Conservation (phyloP, 2,329 filamentous ascomycete species). For the Botryotinia narcissicola region DNA sequence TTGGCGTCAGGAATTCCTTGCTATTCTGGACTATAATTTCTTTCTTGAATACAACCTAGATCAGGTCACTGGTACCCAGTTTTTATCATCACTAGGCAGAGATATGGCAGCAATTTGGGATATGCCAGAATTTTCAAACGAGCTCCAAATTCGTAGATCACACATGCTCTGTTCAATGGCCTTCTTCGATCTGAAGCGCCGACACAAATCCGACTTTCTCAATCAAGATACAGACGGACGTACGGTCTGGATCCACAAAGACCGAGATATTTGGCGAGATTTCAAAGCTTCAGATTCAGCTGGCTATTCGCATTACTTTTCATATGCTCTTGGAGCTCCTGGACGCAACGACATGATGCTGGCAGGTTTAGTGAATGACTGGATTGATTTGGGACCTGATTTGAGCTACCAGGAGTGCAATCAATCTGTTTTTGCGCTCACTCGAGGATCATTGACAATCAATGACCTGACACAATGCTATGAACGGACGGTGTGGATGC, state of each 20-base stretch:
- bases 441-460: not conserved
- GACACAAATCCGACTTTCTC: not conserved
- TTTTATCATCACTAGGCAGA: not conserved
- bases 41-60: conserved; percentile 1
- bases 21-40: not conserved
- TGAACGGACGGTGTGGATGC: not conserved
- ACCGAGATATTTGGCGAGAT: not conserved
- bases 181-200: conserved; percentile 2
- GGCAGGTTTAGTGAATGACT: not conserved
- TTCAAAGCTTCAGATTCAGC: not conserved
- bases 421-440: not conserved
- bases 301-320: not conserved
- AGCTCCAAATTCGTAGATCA: not conserved
- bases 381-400: conserved; percentile 7
- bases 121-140: not conserved
- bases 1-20: not conserved
- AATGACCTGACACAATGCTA: not conserved
- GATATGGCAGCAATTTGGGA: not conserved
- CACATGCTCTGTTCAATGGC: conserved; percentile 8
- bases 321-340: not conserved
- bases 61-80: not conserved
- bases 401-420: conserved; percentile 5
- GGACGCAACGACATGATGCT: not conserved
- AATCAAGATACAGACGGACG: not conserved
- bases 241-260: not conserved